Base-by-base conservation (phyloP, 306 rosid species). In the Dicorynia guianensis region DNA sequence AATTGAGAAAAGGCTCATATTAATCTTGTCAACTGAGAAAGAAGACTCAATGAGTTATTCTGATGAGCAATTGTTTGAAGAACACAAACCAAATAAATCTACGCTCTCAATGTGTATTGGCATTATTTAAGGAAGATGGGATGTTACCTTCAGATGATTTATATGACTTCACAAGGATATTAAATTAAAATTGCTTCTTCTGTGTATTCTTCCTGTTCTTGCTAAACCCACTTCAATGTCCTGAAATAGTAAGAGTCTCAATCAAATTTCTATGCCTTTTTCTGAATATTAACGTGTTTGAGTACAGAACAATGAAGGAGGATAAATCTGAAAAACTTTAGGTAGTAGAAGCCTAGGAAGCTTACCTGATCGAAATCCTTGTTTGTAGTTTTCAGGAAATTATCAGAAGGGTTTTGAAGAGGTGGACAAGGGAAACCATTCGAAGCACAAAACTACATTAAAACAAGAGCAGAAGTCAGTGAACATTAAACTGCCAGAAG, bases 381-480 rank as follows among this genome's bases (percentile, higher is more conserved):
- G 85, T 91, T 91, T 74, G 87, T 85, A 36, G 92, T 91, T 72
- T 87, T 87, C 40, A 91, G 80, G 57, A 80, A 85, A 79, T 91
- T 94, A 80, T 91, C 97, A 10, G 94, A 84, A 7, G 95, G 93
- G 53, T 89, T 91, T 62, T 84, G 87, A 55, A 85, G 84, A 13
- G 85, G n/a, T 20, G 91, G 91, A 59, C 97, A 89, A 7, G 91
- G 91, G 57, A 89, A 91, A 46, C 91, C 93, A 79, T 86, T 85
- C 11, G 82, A 84, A 74, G 88, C 82, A 15, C 85, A 91, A 74
- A 91, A 87, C 97, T 91, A 50, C 55, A 80, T 5, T 4, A 38
- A 36, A 62, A 30, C 66, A 78, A 47, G 64, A 69, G n/a, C 4
- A 47, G 0, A 39, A 57, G 44, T 75, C 35, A 56, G 12, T 7